Conservation (phyloP, 495 filamentous ascomycete species). For the Hyaloscypha hepaticicola region DNA sequence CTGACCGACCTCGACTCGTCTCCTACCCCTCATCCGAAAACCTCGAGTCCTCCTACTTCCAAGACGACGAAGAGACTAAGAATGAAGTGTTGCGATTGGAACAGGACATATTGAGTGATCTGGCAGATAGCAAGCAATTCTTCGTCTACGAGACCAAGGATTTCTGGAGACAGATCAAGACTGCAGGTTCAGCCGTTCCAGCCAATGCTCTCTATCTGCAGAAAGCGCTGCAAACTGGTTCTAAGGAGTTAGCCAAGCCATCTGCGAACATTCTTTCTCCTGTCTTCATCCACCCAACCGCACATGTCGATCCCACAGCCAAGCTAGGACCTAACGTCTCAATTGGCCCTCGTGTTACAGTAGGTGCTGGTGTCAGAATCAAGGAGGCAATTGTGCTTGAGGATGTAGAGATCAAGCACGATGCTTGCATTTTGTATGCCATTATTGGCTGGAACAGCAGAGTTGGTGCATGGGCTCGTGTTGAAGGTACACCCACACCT, state of each 20-base stretch:
- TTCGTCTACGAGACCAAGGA: conserved; percentile 98
- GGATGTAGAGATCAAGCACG: conserved; percentile 94
- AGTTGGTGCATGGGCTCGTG: conserved; percentile 94
- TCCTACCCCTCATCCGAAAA: conserved; percentile 96
- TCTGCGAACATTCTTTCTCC: conserved; percentile 90
- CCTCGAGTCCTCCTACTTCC: conserved; percentile 75
- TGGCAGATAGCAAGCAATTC: conserved; percentile 97
- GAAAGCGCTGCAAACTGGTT: conserved; percentile 85
- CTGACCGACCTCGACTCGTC: conserved; percentile 83
- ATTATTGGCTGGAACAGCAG: conserved; percentile 98
- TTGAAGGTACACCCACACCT: conserved; percentile 92
- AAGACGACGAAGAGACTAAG: conserved; percentile 68
- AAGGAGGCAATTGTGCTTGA: conserved; percentile 97
- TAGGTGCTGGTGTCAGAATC: conserved; percentile 86
- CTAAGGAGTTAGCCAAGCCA: conserved; percentile 77
- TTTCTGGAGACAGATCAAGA: conserved; percentile 99
- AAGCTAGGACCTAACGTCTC: conserved; percentile 97
- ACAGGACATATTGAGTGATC: conserved; percentile 94
- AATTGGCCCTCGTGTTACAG: conserved; percentile 78
- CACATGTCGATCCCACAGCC: conserved; percentile 86
- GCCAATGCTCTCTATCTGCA: conserved; percentile 97
- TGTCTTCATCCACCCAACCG: conserved; percentile 97
- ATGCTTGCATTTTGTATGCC: conserved; percentile 92
- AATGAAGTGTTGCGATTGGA: conserved; percentile 92
- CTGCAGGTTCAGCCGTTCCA: conserved; percentile 93